Conservation (phyloP, 2,329 filamentous ascomycete species). For the Ophiostoma sp. region DNA sequence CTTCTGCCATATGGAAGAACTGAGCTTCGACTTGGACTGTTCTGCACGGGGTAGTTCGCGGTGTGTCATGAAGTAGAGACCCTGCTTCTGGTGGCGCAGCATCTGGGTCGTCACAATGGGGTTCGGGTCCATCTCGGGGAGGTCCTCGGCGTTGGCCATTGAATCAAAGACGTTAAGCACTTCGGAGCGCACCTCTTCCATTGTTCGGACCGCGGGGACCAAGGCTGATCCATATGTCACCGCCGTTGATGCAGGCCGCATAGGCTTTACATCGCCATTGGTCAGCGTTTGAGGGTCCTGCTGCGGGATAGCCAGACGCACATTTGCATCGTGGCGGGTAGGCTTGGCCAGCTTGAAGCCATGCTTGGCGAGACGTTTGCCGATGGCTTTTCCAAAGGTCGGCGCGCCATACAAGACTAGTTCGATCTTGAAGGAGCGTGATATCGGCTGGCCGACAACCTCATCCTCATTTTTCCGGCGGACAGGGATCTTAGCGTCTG, state of each 20-base stretch:
- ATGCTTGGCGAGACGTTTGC: conserved; percentile 64
- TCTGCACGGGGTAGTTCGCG: conserved; percentile 69
- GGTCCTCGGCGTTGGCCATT: conserved; percentile 70
- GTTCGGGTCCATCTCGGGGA: conserved; percentile 71
- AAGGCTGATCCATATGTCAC: not conserved
- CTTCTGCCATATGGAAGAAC: conserved; percentile 77
- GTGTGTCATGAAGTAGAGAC: conserved; percentile 78
- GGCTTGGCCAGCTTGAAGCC: conserved; percentile 68
- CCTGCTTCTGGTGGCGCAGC: conserved; percentile 86
- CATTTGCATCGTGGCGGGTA: conserved; percentile 64
- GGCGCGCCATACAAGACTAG: conserved; percentile 79
- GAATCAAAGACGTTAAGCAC: conserved; percentile 87
- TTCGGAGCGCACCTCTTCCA: conserved; percentile 83
- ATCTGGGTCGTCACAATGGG: conserved; percentile 64
- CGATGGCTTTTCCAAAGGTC: conserved; percentile 64
- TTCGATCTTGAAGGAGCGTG: conserved; percentile 62
- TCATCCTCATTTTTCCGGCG: conserved; percentile 66
- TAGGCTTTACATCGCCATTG: conserved; percentile 31
- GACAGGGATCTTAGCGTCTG: conserved; percentile 68
- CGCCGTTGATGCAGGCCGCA: not conserved
- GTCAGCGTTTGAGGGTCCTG: conserved; percentile 37
- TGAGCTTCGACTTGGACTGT: conserved; percentile 57
- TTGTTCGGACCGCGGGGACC: conserved; percentile 52
- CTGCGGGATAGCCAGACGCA: conserved; percentile 71
- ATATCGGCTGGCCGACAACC: conserved; percentile 60